Evolutionary conservation across 257 asterid genomes (phyloP), one percentile per base, ranked within the genome.

Genomic region (Fraxinus anomala): DNA sequence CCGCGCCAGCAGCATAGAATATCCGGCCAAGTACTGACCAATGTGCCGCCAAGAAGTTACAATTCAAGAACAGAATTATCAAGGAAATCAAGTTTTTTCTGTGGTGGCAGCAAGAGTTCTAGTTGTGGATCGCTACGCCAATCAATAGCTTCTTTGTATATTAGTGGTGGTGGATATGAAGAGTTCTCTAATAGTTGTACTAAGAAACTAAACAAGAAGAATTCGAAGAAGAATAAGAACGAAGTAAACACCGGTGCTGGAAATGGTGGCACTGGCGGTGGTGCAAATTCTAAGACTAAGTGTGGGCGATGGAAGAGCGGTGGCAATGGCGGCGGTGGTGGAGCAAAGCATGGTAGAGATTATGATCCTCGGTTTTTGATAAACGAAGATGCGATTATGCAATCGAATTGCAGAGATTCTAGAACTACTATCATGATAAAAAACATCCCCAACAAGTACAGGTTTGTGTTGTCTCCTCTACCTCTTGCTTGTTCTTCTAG

Each of bases 401-500:
- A 89, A 81, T 84, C 97, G 0, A 84, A 86, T 79, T 83, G 85
- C 83, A 84, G 82, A 72, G 99, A 96, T 85, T 40, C 84, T 0
- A 88, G 99, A 89, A 96, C 99, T 37, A 93, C 99, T 71, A 91
- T 96, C 77, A 96, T 96, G 99, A 93, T 96, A 3, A 96, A 93
- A 39, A 96, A 96, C 93, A 96, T 96, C 73, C 99, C 99, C n/a
- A 96, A 96, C 87, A 96, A 96, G 87, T 96, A 96, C 91, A 96
- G 98, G 99, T 96, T 68, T 28, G 68, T 44, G 34, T 77, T 10
- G 61, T 71, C 75, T 47, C 37, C 47, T 69, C 59, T 70, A 19
- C 6, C 26, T 74, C 49, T 86, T 85, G 83, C 85, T 84, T 85
- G 78, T 42, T 84, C 75, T 36, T 70, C 66, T 74, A 19, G 65